Evolutionary conservation across 345 rosid species (phyloP).

Genomic region (Euphorbia lathyris): DNA sequence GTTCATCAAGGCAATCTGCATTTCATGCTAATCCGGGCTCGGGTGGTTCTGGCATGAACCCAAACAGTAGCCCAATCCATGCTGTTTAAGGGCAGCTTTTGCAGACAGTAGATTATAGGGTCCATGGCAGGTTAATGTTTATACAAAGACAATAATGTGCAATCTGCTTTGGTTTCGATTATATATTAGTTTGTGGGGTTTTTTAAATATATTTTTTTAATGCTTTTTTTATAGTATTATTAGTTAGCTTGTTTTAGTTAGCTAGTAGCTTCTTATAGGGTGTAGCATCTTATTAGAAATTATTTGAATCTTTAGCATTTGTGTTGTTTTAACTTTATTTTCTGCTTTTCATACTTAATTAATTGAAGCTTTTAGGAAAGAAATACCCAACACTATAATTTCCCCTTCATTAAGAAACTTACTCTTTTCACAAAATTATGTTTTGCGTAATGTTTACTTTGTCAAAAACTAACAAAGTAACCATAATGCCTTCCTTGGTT

Average conservation of each 20-base stretch:
- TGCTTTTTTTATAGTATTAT: background rate
- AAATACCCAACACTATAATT: background rate
- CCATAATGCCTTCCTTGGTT: too few species aligned
- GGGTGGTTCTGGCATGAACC: constrained; percentile 14
- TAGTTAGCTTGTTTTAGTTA: constrained; percentile 18
- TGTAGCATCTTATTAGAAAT: constrained; percentile 33
- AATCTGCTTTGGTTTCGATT: constrained; percentile 27
- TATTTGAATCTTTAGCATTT: constrained; percentile 30
- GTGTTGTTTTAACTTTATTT: background rate
- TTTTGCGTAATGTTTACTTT: too few species aligned
- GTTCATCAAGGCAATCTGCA: constrained; percentile 31
- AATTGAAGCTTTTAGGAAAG: background rate
- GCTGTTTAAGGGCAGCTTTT: constrained; percentile 24
- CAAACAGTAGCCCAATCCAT: constrained; percentile 27
- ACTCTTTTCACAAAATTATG: too few species aligned
- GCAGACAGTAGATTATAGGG: constrained; percentile 18
- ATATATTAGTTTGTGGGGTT: constrained; percentile 32
- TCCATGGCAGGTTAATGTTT: constrained; percentile 25
- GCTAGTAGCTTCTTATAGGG: constrained; percentile 27
- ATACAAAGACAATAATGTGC: constrained; percentile 38
- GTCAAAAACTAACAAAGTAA: too few species aligned
- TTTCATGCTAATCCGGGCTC: constrained; percentile 28
- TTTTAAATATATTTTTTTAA: constrained; percentile 22
- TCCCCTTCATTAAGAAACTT: too few species aligned
- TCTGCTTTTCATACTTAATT: background rate